These are phyloP conservation scores for Penicillium sp. DNA, from an alignment of 2,329 filamentous ascomycete genomes.

Conservation along the genomic window DNA sequence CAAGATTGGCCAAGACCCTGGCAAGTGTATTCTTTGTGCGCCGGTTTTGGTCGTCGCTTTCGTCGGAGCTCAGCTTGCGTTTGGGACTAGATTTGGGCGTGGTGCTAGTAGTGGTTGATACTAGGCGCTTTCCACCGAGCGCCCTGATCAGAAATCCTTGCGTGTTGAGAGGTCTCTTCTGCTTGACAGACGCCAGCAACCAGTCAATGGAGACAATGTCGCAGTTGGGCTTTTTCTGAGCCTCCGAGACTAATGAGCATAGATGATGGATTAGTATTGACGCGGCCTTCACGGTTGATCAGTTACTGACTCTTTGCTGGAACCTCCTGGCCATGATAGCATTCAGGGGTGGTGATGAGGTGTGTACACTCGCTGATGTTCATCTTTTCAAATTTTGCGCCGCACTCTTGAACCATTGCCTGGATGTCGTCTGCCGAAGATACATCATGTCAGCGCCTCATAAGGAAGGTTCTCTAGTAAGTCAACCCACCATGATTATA, in stretches of 20 bases:
- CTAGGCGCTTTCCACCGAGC: not conserved
- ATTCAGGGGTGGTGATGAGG: slow-evolving; percentile 3
- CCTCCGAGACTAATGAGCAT: not conserved
- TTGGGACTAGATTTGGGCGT: not conserved
- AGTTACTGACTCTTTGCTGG: not conserved
- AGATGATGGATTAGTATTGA: not conserved
- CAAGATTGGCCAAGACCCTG: not conserved
- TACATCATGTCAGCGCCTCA: not conserved
- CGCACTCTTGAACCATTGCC: slow-evolving; percentile 5
- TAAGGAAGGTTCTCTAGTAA: not conserved
- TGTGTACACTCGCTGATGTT: slow-evolving; percentile 10
- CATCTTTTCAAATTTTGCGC: slow-evolving; percentile 11
- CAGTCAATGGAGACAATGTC: slow-evolving; percentile 5
- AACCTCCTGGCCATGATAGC: not conserved
- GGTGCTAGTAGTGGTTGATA: not conserved
- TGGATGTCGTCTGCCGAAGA: not conserved
- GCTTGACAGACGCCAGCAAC: not conserved
- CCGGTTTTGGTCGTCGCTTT: not conserved
- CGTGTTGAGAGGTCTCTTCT: not conserved
- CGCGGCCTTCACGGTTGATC: too few relatives aligned
- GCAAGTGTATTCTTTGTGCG: not conserved
- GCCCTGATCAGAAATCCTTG: not conserved
- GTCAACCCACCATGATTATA: not conserved
- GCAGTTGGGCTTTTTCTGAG: not conserved
- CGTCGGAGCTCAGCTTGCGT: not conserved